Conservation (phyloP, 2,329 filamentous ascomycete genomes). For the Alternaria gaisen region DNA sequence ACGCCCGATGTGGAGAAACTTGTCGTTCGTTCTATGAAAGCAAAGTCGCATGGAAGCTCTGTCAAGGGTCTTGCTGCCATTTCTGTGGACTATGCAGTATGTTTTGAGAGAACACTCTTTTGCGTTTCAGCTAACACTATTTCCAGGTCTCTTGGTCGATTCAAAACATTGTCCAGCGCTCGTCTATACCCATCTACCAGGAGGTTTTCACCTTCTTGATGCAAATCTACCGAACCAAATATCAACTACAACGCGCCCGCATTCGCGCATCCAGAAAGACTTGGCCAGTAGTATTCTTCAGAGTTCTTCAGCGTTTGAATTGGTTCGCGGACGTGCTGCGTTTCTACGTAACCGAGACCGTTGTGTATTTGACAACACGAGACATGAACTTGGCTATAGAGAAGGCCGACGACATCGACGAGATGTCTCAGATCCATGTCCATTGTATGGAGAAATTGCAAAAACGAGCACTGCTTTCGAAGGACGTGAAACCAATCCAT, state of each 20-base stretch:
- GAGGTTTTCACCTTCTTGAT: slow-evolving; percentile 77
- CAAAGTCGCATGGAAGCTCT: slow-evolving; percentile 63
- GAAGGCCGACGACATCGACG: slow-evolving; percentile 76
- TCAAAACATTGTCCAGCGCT: slow-evolving; percentile 75
- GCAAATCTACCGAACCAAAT: slow-evolving; percentile 76
- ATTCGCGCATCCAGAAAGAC: slow-evolving; percentile 16
- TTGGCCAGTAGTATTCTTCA: slow-evolving; percentile 49
- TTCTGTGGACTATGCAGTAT: slow-evolving; percentile 72
- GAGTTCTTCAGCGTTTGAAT: slow-evolving; percentile 72
- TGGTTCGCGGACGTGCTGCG: slow-evolving; percentile 82
- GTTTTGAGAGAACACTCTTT: slow-evolving; percentile 48
- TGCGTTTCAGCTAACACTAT: background rate
- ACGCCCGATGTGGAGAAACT: slow-evolving; percentile 70
- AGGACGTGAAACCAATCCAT: slow-evolving; percentile 73
- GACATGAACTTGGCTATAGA: slow-evolving; percentile 67
- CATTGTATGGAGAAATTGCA: slow-evolving; percentile 69
- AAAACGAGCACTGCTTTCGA: slow-evolving; percentile 74
- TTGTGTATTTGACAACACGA: slow-evolving; percentile 68
- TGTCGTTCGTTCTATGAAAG: slow-evolving; percentile 62
- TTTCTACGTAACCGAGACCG: slow-evolving; percentile 77
- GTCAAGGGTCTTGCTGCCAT: slow-evolving; percentile 71
- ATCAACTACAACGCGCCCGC: slow-evolving; percentile 67
- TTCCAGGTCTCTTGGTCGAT: slow-evolving; percentile 63
- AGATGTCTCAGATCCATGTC: slow-evolving; percentile 77
- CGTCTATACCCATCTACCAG: slow-evolving; percentile 73